Evolutionary conservation across 106 monocot species (phyloP), one percentile per base, ranked within the genome.

Genomic region (Acorus gramineus): DNA sequence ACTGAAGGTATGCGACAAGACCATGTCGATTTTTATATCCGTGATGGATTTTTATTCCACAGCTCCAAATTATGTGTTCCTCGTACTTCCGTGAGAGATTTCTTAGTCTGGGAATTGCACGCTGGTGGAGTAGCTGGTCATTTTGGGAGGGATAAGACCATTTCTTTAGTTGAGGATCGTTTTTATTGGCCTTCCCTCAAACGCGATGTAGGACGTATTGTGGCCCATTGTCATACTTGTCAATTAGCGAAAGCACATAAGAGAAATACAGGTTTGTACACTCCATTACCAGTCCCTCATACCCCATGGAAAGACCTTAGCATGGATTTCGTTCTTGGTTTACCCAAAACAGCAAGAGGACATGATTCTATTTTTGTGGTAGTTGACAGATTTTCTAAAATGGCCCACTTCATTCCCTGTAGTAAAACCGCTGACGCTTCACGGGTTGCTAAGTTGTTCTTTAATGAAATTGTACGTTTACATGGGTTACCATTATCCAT

Each of bases 291-390:
- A 28, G 28, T 28, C 28, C 44, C 43, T 44, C 59, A 59, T 13
- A 7, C 59, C 42, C 42, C 42, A 6, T 44, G 43, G 43, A 4
- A 59, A 59, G 43, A 59, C 43, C 2, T 59, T 9, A 44, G 59
- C 7, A 59, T 59, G 43, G 28, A 44, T 43, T 59, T 59, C 44
- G 59, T 59, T 13, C 10, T 44, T 3, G 43, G 42, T 7, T 9
- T 44, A 44, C 59, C 59, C 7, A 42, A 44, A 43, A 59, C 44
- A 42, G 5, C 44, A 8, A 0, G 43, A 44, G 42, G 43, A 6
- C 5, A 59, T 44, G 59, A 44, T 44, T 44, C 59, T 6, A 44
- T 59, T 6, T 43, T 59, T 59, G 59, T 59, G 42, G 59, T 59
- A 5, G 59, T 59, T 5, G 28, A 59, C 44, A 44, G 43, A 59